A percentile compares a stretch with the other conserved stretches of the same genome.
These are phyloP conservation scores for Rhytidhysteron rufulum DNA, from an alignment of 2,329 filamentous ascomycete genomes.

Conservation along the genomic window DNA sequence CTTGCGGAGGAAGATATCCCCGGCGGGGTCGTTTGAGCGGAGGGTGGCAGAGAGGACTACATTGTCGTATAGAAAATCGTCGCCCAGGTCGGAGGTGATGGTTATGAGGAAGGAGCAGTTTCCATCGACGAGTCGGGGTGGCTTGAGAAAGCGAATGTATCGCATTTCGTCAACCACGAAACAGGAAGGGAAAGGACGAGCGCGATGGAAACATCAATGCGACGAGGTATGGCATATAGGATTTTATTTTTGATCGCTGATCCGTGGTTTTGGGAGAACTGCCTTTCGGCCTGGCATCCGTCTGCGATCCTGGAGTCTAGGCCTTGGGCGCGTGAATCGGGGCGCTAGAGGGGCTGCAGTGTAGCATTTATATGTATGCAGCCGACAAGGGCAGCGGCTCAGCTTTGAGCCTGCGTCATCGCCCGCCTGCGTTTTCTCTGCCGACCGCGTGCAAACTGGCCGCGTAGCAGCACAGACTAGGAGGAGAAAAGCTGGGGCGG, in stretches of 20 bases:
- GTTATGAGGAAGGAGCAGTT: conserved; percentile 47
- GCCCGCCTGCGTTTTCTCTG: too few relatives aligned
- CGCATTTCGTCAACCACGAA: conserved; percentile 31
- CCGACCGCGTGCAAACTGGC: too few relatives aligned
- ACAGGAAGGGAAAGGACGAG: neutral
- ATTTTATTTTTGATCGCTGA: neutral
- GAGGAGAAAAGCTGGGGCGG: too few relatives aligned
- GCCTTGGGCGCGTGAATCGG: neutral
- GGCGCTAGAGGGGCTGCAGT: neutral
- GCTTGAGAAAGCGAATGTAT: conserved; percentile 66
- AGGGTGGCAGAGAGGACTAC: conserved; percentile 42
- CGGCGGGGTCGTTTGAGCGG: conserved; percentile 22
- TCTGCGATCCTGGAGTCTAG: neutral
- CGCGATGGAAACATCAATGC: too few relatives aligned
- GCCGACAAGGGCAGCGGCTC: too few relatives aligned
- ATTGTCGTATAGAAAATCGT: conserved; percentile 55
- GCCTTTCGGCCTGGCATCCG: conserved; percentile 3
- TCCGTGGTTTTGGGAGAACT: neutral
- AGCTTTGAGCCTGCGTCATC: too few relatives aligned
- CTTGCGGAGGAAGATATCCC: conserved; percentile 40
- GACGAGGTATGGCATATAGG: too few relatives aligned
- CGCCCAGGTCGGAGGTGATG: conserved; percentile 66
- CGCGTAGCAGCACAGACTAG: too few relatives aligned
- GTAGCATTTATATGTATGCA: too few relatives aligned
- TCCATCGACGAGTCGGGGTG: conserved; percentile 47